Evolutionary conservation across 495 filamentous ascomycete genomes (phyloP).

Genomic region (Talaromyces ruber): DNA sequence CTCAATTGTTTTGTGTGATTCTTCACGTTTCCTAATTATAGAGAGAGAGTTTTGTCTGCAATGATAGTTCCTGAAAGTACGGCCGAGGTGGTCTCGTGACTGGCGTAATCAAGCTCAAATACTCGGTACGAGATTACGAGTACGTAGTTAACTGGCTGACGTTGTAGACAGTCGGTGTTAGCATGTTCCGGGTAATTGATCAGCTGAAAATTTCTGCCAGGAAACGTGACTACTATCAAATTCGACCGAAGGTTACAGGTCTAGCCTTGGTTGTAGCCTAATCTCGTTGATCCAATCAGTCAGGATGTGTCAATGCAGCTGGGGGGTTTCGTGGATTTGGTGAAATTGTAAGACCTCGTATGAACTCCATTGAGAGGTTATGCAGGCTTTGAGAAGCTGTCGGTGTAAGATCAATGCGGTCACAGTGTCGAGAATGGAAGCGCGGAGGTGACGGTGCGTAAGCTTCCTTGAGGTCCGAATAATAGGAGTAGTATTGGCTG

Average conservation of each 20-base stretch:
- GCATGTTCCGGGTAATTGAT: background rate
- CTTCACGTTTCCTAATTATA: background rate
- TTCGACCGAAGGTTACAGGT: background rate
- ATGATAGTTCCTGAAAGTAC: background rate
- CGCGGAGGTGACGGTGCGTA: background rate
- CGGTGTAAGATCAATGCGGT: background rate
- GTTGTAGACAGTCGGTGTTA: background rate
- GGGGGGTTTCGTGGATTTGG: background rate
- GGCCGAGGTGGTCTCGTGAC: background rate
- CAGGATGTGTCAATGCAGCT: background rate
- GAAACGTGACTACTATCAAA: background rate
- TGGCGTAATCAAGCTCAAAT: background rate
- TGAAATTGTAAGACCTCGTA: background rate
- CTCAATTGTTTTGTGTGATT: background rate
- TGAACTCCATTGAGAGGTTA: background rate
- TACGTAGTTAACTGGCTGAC: no score
- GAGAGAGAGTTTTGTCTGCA: background rate
- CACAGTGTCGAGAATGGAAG: background rate
- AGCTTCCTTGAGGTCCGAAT: background rate
- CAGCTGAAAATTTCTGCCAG: background rate
- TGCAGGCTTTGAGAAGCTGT: background rate
- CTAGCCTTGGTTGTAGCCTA: background rate
- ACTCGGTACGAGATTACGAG: background rate
- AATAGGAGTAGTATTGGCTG: background rate
- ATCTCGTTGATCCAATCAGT: background rate